These are phyloP conservation scores for Macrolepiota dolichaula DNA, from an alignment of 768 basidiomycete genomes.

Conservation along the genomic window DNA sequence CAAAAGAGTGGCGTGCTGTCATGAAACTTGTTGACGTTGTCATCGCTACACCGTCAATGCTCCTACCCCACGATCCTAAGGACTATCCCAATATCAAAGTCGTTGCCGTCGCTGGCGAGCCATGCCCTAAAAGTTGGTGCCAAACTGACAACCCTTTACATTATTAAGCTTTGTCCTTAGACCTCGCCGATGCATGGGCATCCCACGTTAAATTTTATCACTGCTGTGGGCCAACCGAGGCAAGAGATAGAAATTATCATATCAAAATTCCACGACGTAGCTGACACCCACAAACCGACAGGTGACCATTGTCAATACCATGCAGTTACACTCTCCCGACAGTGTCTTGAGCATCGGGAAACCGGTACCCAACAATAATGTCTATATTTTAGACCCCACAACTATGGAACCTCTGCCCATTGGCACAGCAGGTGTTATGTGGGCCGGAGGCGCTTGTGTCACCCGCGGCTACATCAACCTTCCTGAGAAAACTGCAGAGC, in stretches of 20 bases:
- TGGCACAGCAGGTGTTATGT: constrained; percentile 45
- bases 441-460: constrained; percentile 62
- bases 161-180: constrained; percentile 14
- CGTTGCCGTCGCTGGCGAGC: constrained; percentile 56
- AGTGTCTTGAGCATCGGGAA: constrained; percentile 43
- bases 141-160: neutral
- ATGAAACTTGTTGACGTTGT: constrained; percentile 53
- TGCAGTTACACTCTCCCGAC: constrained; percentile 42
- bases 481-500: constrained; percentile 50
- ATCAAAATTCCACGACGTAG: neutral
- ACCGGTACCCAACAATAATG: constrained; percentile 52
- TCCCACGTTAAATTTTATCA: constrained; percentile 42
- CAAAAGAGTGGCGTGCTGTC: constrained; percentile 48
- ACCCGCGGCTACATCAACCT: constrained; percentile 54
- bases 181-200: constrained; percentile 44
- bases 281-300: constrained; percentile 17
- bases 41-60: constrained; percentile 55
- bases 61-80: constrained; percentile 43
- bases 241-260: constrained; percentile 18
- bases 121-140: constrained; percentile 45
- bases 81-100: constrained; percentile 54
- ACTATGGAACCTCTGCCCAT: constrained; percentile 32
- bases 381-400: constrained; percentile 35
- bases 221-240: constrained; percentile 57
- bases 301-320: constrained; percentile 59